Percentiles rank a stretch among this genome's conserved stretches.
phyloP scores from a whole-genome alignment of 306 rosid genomes.

The Vigna radiata region DNA sequence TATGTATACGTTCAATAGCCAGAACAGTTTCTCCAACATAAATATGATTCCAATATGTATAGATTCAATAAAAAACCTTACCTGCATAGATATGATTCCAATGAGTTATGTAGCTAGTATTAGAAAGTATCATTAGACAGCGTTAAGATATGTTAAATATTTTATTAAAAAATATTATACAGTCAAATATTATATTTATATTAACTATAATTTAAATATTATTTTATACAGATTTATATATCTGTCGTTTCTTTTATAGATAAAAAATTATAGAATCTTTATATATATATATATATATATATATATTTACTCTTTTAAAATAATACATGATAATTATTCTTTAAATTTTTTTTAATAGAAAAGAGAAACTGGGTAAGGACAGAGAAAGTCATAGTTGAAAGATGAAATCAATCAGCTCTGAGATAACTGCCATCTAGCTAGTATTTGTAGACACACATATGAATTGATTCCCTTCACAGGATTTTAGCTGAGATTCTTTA shows the following conservation, averaged over 20 bases:
- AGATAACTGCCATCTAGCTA: conserved; percentile 14
- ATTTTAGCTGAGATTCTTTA: conserved; percentile 13
- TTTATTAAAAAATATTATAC: too few species aligned
- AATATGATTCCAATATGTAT: conserved; percentile 25
- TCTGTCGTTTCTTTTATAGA: too few species aligned
- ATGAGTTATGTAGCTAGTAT: conserved; percentile 23
- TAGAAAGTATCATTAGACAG: too few species aligned
- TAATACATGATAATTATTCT: too few species aligned
- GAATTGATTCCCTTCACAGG: background rate
- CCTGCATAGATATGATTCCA: conserved; percentile 53
- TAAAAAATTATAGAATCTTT: too few species aligned
- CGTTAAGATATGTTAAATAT: too few species aligned
- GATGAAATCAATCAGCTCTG: background rate
- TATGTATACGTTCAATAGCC: conserved; percentile 94
- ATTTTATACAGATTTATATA: too few species aligned
- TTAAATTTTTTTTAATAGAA: too few species aligned
- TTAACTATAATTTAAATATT: too few species aligned
- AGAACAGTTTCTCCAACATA: conserved; percentile 90
- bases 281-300: too few species aligned
- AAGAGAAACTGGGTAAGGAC: conserved; percentile 27
- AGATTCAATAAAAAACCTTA: conserved; percentile 39
- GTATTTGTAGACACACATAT: conserved; percentile 17
- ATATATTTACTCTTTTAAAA: too few species aligned
- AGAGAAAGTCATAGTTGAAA: conserved; percentile 18
- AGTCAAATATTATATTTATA: too few species aligned